Base-by-base conservation (phyloP, 75 land plant genomes). In the Pinus albicaulis region DNA sequence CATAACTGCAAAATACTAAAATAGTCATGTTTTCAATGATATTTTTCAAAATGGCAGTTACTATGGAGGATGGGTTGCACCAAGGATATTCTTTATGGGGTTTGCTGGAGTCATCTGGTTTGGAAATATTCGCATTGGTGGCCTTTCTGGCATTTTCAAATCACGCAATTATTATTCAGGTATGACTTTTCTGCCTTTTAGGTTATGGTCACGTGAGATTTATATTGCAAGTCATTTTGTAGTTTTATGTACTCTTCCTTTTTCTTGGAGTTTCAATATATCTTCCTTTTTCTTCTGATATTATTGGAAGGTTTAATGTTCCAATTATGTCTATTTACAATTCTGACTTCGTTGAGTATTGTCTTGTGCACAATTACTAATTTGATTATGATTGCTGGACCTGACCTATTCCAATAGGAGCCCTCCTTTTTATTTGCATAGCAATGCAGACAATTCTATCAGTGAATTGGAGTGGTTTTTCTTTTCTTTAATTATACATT, bases 21-120 rank as follows among this genome's bases (percentile, higher is more conserved):
- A 11, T 3, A 13, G 15, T 26, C 16, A 28, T 64, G 17, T 64
- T 48, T 64, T 64, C 0, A 6, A 64, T 31, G 31, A 7, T 17
- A 64, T 64, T 17, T 3, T 64, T 8, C 68, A 34, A 31, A 34
- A 31, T 31, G 36, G 36, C 68, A 96, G 99, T 77, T 96, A 92
- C 75, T 96, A 96, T 87, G 99, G 99, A 56, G 99, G 99, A 66
- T 96, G 98, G 95, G 95, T 87, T 60, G 99, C 99, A 55, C 99
- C 93, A 34, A 89, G 91, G 59, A 94, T 96, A 69, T 96, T 87
- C 76, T 96, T 92, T 76, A 75, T 96, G 73, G 99, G 99, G 14
- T 90, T 83, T 92, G 89, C 98, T 80, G 99, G 99, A 73, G 93
- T 96, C 24, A 84, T 96, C 75, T 84, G 82, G 76, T 96, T 94